Evolutionary conservation across 257 asterid genomes (phyloP).

Genomic region (Schizonepeta tenuifolia): DNA sequence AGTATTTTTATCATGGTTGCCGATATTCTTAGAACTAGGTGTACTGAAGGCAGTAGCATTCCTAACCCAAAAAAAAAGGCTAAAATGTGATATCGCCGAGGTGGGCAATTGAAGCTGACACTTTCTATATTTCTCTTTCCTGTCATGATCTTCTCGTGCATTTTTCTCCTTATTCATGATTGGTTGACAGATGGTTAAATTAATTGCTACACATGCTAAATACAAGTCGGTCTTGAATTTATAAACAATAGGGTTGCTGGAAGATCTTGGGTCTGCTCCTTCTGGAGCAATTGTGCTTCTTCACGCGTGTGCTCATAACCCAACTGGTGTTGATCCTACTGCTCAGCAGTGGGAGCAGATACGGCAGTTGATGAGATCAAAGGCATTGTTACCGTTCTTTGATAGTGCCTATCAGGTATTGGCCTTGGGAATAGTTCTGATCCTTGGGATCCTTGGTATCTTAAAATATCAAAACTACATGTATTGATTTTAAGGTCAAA

Average conservation of each 20-base stretch:
- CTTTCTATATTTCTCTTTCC: neutral
- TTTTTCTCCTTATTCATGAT: neutral
- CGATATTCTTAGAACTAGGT: neutral
- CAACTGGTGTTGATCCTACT: conserved; percentile 99
- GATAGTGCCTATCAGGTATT: conserved; percentile 97
- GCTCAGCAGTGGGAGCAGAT: conserved; percentile 90
- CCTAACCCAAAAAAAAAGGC: neutral
- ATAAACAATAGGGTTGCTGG: conserved; percentile 74
- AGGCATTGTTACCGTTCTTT: conserved; percentile 87
- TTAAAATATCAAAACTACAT: neutral
- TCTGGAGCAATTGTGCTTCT: conserved; percentile 92
- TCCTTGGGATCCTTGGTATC: conserved; percentile 15
- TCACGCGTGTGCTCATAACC: conserved; percentile 99
- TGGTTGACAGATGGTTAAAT: neutral
- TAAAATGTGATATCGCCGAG: conserved; percentile 2
- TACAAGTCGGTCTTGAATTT: neutral
- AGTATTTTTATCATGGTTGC: neutral
- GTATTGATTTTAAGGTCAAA: conserved; percentile 23
- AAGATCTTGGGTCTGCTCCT: conserved; percentile 96
- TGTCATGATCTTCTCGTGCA: neutral
- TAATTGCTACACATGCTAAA: conserved; percentile 2
- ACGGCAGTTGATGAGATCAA: conserved; percentile 83
- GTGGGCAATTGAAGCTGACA: neutral
- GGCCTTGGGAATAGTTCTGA: conserved; percentile 6
- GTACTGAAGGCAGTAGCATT: neutral